Conservation (phyloP, 257 asterid genomes). For the Oldenlandia corymbosa region DNA sequence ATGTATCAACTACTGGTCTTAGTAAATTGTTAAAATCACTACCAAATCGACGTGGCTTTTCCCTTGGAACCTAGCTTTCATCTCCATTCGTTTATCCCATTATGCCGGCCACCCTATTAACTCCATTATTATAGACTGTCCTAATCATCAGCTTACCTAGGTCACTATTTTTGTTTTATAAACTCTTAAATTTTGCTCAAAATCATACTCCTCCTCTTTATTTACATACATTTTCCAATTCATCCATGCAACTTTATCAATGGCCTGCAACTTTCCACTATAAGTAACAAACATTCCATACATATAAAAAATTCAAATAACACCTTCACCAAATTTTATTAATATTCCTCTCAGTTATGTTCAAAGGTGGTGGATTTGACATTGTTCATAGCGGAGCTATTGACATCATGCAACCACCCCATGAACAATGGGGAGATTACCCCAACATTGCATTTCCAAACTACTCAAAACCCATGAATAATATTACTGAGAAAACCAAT, state of each 20-base stretch:
- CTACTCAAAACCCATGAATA: conserved; percentile 3
- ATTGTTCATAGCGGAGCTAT: conserved; percentile 12
- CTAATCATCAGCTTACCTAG: conserved; percentile 6
- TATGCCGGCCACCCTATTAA: conserved; percentile 62
- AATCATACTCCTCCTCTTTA: not conserved
- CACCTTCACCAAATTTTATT: no score
- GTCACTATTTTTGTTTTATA: conserved; percentile 15
- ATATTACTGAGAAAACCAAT: conserved; percentile 11
- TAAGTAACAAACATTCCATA: no score
- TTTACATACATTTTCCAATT: not conserved
- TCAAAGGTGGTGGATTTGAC: conserved; percentile 31
- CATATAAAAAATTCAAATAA: no score
- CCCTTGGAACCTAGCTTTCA: conserved; percentile 33
- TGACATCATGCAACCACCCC: conserved; percentile 38
- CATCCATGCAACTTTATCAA: conserved; percentile 5
- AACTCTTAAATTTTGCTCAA: conserved; percentile 1
- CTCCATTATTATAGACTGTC: conserved; percentile 16
- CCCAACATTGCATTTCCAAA: not conserved
- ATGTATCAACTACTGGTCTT: not conserved
- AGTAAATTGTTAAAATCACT: conserved; percentile 28
- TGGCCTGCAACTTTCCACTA: no score
- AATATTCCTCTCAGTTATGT: conserved; percentile 9
- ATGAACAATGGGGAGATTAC: conserved; percentile 27
- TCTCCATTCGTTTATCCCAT: conserved; percentile 42
- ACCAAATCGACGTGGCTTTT: conserved; percentile 36